Base-by-base conservation (phyloP, 345 rosid species). In the Euphorbia tirucalli region DNA sequence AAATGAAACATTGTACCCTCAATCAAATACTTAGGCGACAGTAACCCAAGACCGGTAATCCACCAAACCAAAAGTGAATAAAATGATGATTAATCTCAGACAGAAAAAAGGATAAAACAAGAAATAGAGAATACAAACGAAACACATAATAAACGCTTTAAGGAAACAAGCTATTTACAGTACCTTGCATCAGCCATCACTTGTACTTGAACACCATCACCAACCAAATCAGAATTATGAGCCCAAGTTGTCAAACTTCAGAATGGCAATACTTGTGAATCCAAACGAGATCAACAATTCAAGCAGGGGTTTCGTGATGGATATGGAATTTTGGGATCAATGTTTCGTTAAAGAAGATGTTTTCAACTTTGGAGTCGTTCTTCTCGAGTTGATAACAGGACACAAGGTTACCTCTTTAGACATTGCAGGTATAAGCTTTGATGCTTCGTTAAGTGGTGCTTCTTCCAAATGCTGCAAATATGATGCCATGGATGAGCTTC, bases 101-200 rank as follows among this genome's bases (percentile, higher is more conserved):
- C 25, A 52, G 16, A 24, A n/a, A 52, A 52, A 52, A 52, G 25
- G 25, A 19, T 19, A 19, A 52, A 52, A 52, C 0, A 19, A 52
- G 1, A 52, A 52, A 52, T 19, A 21, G 8, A 32, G 5, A 41
- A 11, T 13, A 74, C 31, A 25, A 16, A 25, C 24, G 6, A 55
- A 62, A 10, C 63, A 32, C 27, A 24, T 27, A 41, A 16, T 7
- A 46, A 46, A 18, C 21, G 24, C 22, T n/a, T n/a, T n/a, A n/a
- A n/a, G n/a, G n/a, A n/a, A n/a, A n/a, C n/a, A n/a, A 14, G n/a
- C 22, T 1, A 62, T 52, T n/a, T 50, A 37, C 24, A 27, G 59
- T 75, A 93, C 99, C 98, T 91, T 6, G 89, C 89, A 83, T 93
- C 98, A 77, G 97, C 88, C 97, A 93, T 96, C 30, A 96, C 97